Percentiles rank a stretch among this genome's conserved stretches.
Evolutionary conservation across 495 filamentous ascomycete species (phyloP).

Genomic region (Aspergillus sparsus): DNA sequence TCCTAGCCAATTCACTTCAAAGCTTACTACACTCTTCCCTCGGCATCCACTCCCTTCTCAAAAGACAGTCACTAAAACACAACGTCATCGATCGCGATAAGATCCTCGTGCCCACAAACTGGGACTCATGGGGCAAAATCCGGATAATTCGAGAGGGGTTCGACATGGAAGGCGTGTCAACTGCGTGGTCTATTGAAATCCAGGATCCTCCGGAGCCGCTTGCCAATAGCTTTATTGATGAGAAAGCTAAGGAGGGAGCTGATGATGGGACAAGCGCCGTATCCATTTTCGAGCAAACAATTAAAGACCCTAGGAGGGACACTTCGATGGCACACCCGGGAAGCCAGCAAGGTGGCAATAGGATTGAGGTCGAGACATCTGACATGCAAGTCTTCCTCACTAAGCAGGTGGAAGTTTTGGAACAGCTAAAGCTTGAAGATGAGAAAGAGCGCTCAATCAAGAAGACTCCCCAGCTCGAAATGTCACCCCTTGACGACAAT

Average conservation of each 20-base stretch:
- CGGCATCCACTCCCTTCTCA: slow-evolving; percentile 85
- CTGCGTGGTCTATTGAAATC: slow-evolving; percentile 82
- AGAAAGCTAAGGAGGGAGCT: slow-evolving; percentile 23
- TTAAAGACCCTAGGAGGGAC: slow-evolving; percentile 68
- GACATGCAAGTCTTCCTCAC: slow-evolving; percentile 80
- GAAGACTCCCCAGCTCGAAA: slow-evolving; percentile 44
- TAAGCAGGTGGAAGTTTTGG: slow-evolving; percentile 70
- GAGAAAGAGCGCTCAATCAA: slow-evolving; percentile 52
- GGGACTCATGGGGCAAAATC: slow-evolving; percentile 99
- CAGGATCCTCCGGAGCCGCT: slow-evolving; percentile 52
- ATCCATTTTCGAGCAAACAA: slow-evolving; percentile 73
- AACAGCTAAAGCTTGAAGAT: slow-evolving; percentile 65
- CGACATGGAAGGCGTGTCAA: slow-evolving; percentile 82
- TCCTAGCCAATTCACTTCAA: slow-evolving; percentile 74
- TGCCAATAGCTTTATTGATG: slow-evolving; percentile 23
- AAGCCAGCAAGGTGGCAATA: slow-evolving; percentile 45
- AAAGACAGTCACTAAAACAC: slow-evolving; percentile 81
- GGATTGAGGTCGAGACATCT: slow-evolving; percentile 66
- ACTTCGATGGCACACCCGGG: slow-evolving; percentile 50
- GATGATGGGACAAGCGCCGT: slow-evolving; percentile 60
- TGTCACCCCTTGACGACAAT: slow-evolving; percentile 50
- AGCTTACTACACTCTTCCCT: slow-evolving; percentile 83
- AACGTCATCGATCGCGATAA: slow-evolving; percentile 97
- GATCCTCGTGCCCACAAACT: slow-evolving; percentile 89
- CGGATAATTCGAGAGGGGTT: slow-evolving; percentile 91